Conservation (phyloP, 1,284 basidiomycete species). For the Cutaneotrichosporon curvatum region DNA sequence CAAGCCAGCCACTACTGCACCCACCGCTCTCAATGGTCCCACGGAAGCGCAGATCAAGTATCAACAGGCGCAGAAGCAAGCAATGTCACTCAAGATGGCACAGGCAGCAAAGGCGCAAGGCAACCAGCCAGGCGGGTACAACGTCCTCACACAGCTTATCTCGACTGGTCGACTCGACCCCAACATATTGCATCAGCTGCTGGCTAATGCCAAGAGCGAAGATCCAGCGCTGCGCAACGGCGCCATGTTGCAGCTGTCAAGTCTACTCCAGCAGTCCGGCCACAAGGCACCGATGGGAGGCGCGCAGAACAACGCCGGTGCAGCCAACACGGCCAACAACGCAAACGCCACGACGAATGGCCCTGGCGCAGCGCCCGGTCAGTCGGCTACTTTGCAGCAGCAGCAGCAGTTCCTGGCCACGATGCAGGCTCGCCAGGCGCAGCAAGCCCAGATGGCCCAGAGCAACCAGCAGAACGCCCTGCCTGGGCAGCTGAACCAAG, state of each 20-base stretch:
- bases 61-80: constrained; percentile 18
- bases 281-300: too few relatives aligned
- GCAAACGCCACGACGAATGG: not conserved
- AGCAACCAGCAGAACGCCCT: not conserved
- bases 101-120: constrained; percentile 10
- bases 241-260: constrained; percentile 14
- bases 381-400: not conserved
- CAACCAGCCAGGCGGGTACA: not conserved
- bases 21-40: not conserved
- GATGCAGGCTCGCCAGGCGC: constrained; percentile 11
- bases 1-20: not conserved
- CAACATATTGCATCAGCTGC: constrained; percentile 15
- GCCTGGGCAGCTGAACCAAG: not conserved
- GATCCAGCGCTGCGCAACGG: constrained; percentile 8
- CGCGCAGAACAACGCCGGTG: constrained; percentile 1
- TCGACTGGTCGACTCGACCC: constrained; percentile 13
- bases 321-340: not conserved
- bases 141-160: constrained; percentile 9
- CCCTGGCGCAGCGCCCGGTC: too few relatives aligned
- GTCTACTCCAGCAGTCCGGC: constrained; percentile 7
- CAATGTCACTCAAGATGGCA: constrained; percentile 17
- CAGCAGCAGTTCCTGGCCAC: constrained; percentile 14
- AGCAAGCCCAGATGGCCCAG: not conserved
- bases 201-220: constrained; percentile 9
- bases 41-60: constrained; percentile 21